Evolutionary conservation across 2,329 filamentous ascomycete genomes (phyloP), one percentile per base, ranked within the genome.

Genomic region (Paecilomyces fulvus): DNA sequence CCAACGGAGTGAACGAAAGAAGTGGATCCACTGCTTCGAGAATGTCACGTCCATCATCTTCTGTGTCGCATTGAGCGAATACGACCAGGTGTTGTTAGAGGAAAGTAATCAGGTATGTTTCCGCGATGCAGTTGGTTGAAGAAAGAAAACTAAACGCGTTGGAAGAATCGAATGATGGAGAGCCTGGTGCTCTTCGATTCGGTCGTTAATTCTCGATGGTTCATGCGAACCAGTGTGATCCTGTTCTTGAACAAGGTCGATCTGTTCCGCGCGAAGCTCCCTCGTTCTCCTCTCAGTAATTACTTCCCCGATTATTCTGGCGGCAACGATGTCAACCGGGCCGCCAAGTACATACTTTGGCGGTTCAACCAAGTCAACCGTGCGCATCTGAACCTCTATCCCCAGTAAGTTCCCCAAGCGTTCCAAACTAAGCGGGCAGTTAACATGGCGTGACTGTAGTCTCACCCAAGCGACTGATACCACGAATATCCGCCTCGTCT

Each of bases 21-120:
- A 99, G 78, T 99, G 94, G 94, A 99, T 99, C 70, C 94, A 99
- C 77, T 99, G 94, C 78, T 99, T 99, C 73, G 94, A 99, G 74
- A 97, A 97, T 67, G 94, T 99, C 67, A 99, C 94, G 49, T 97
- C 94, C 3, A 99, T 99, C 73, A 99, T 99, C 64, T 99, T 99
- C 76, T 99, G 94, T 70, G 94, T 99, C 60, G 94, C 94, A 14
- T 78, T 99, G 65, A 97, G 92, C 77, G 94, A 99, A 75, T 99
- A 99, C 72, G 94, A 99, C 69, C 94, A 99, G 76, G 92, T 96
- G 4, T 79, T 99, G 55, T 80, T 99, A 46, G 94, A 99, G 75
- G 94, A 97, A 75, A 95, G 90, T 75, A 96, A 92, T 70, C 94
- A 97, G 81, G 92, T 94, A 83, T 64, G 82, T 70, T 28, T 17